Conservation (phyloP, 805 yeast species). For the Kodamaea neixiangensis region DNA sequence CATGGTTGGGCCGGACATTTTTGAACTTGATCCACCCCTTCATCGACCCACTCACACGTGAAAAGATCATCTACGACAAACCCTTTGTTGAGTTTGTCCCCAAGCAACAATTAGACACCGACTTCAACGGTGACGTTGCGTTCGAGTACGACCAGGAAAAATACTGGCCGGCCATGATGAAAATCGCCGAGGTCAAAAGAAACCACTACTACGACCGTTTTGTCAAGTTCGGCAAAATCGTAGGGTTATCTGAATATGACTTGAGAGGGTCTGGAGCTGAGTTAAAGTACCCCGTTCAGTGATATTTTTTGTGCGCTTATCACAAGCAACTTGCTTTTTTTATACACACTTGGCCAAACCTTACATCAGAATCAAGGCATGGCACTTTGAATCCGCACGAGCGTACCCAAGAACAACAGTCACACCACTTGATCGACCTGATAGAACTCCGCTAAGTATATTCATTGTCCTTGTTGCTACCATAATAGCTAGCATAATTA, state of each 20-base stretch:
- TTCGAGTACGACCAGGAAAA: constrained; percentile 54
- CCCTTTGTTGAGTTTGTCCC: constrained; percentile 59
- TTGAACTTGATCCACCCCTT: constrained; percentile 58
- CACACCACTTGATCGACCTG: background rate
- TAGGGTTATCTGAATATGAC: constrained; percentile 60
- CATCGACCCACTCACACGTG: constrained; percentile 59
- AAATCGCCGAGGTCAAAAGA: constrained; percentile 42
- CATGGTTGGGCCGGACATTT: constrained; percentile 58
- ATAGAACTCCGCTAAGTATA: no score
- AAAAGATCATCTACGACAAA: constrained; percentile 58
- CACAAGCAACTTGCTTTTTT: background rate
- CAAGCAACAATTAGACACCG: constrained; percentile 50
- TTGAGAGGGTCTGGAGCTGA: constrained; percentile 30
- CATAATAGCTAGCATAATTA: no score
- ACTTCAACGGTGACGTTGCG: constrained; percentile 51
- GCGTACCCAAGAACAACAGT: background rate
- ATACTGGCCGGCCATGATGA: constrained; percentile 54
- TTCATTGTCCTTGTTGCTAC: no score
- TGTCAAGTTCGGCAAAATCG: constrained; percentile 44
- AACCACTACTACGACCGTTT: constrained; percentile 36
- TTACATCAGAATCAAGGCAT: background rate
- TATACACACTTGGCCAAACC: background rate
- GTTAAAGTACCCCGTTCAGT: constrained; percentile 8
- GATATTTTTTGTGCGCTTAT: background rate
- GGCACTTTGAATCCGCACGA: background rate